A percentile compares a stretch with the other conserved stretches of the same genome.
Evolutionary conservation across 2,329 filamentous ascomycete species (phyloP).

Genomic region (Cercospora sp.): DNA sequence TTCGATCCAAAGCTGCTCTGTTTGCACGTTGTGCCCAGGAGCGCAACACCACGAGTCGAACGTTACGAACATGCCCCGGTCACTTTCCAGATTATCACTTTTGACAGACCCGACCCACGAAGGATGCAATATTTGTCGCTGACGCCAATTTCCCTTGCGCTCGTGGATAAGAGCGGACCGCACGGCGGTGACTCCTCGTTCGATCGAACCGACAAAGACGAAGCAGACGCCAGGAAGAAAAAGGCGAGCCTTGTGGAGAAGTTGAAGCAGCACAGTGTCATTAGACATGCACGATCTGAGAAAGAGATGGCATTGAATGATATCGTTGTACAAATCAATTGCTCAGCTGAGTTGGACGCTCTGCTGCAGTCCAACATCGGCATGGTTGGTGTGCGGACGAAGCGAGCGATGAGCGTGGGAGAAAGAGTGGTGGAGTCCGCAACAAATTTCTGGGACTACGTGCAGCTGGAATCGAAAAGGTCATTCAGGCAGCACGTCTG

Average conservation of each 20-base stretch:
- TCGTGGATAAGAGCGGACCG: constrained; percentile 66
- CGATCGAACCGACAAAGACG: constrained; percentile 67
- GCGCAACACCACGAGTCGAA: constrained; percentile 67
- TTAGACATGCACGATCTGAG: constrained; percentile 70
- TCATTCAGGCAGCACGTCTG: constrained; percentile 73
- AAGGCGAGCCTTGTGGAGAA: constrained; percentile 76
- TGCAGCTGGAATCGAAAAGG: constrained; percentile 68
- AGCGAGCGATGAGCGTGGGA: constrained; percentile 85
- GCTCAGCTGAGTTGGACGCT: constrained; percentile 83
- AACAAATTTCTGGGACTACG: constrained; percentile 75
- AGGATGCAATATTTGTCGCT: constrained; percentile 97
- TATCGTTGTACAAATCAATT: constrained; percentile 93
- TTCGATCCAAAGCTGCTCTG: constrained; percentile 70
- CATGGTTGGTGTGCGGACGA: constrained; percentile 76
- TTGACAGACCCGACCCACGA: constrained; percentile 78
- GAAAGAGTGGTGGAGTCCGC: constrained; percentile 94
- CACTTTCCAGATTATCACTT: constrained; percentile 84
- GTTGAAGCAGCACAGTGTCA: constrained; percentile 81
- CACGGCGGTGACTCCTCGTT: constrained; percentile 43
- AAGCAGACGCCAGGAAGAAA: constrained; percentile 65
- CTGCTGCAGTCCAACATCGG: constrained; percentile 84
- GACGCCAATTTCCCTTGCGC: constrained; percentile 79
- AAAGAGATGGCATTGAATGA: constrained; percentile 79
- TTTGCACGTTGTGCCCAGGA: constrained; percentile 55
- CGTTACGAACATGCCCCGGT: constrained; percentile 65